Percentiles rank a stretch among this genome's conserved stretches.
phyloP scores from a whole-genome alignment of 2,329 filamentous ascomycete species.

The Aspergillus flavus region DNA sequence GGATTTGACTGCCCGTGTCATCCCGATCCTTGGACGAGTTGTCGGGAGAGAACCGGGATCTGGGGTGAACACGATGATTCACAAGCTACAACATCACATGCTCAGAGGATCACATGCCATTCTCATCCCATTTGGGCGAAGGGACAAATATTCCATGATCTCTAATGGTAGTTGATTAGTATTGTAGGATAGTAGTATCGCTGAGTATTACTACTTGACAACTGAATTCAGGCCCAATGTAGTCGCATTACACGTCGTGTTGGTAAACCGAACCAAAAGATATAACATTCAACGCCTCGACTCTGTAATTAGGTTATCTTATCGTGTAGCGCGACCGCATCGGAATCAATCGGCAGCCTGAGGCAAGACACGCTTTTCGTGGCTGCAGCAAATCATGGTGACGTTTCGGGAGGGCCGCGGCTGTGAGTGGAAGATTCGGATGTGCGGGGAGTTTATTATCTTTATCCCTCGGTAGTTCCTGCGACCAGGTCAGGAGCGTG shows the following conservation, averaged over 20 bases:
- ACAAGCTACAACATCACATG: neutral
- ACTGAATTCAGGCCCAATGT: neutral
- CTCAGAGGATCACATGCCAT: neutral
- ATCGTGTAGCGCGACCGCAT: neutral
- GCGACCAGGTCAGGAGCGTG: too few relatives aligned
- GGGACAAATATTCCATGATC: neutral
- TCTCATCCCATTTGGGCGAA: neutral
- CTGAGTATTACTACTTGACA: neutral
- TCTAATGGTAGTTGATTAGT: neutral
- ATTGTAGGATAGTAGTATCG: neutral
- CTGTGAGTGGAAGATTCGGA: conserved; percentile 19
- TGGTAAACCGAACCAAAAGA: too few relatives aligned
- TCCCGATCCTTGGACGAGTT: neutral
- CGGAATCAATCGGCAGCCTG: neutral
- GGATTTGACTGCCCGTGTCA: neutral
- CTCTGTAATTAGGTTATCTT: neutral
- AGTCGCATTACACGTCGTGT: neutral
- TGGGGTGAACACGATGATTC: neutral
- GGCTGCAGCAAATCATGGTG: neutral
- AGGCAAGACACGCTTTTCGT: neutral
- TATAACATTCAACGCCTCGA: too few relatives aligned
- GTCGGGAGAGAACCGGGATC: neutral
- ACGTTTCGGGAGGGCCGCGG: conserved; percentile 15
- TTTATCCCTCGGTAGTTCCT: conserved; percentile 12
- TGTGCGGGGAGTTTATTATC: conserved; percentile 21